Evolutionary conservation across 2,329 filamentous ascomycete species (phyloP).

Genomic region (Akanthomyces uredinophilus): DNA sequence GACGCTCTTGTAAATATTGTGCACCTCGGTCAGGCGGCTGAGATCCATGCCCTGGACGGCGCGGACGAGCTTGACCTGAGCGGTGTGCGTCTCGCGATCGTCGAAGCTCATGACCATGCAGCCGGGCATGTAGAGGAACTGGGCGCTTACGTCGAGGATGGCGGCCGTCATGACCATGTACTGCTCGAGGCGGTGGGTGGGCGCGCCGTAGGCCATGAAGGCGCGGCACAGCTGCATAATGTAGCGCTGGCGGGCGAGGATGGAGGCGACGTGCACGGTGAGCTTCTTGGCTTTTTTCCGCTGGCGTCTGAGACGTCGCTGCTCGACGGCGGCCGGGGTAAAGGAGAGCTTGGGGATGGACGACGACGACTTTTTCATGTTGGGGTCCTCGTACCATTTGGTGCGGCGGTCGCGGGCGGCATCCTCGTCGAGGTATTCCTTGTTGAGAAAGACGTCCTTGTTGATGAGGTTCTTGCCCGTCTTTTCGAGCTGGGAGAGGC

Average conservation of each 20-base stretch:
- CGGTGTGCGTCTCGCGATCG: constrained; percentile 7
- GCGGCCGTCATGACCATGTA: constrained; percentile 12
- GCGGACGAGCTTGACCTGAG: constrained; percentile 12
- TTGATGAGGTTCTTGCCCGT: background rate
- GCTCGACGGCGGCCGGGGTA: background rate
- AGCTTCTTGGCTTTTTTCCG: constrained; percentile 1
- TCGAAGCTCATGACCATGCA: constrained; percentile 15
- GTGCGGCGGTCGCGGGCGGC: background rate
- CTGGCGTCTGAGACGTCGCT: background rate
- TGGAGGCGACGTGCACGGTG: constrained; percentile 4
- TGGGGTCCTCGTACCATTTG: constrained; percentile 9
- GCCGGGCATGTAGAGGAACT: constrained; percentile 14
- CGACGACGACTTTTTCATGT: background rate
- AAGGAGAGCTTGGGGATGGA: constrained; percentile 1
- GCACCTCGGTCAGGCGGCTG: constrained; percentile 4
- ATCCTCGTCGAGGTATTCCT: constrained; percentile 6
- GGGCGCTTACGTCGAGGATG: constrained; percentile 6
- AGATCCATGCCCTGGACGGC: constrained; percentile 12
- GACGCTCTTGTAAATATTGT: constrained; percentile 13
- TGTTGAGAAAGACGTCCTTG: constrained; percentile 8
- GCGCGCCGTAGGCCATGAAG: constrained; percentile 14
- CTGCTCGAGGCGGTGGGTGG: constrained; percentile 12
- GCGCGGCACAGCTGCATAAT: constrained; percentile 13
- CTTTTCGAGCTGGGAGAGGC: constrained; percentile 9
- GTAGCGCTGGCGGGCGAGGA: constrained; percentile 9